Evolutionary conservation across 495 filamentous ascomycete species (phyloP), one percentile per base, ranked within the genome.

Genomic region (Aspergillus carlsbadensis): DNA sequence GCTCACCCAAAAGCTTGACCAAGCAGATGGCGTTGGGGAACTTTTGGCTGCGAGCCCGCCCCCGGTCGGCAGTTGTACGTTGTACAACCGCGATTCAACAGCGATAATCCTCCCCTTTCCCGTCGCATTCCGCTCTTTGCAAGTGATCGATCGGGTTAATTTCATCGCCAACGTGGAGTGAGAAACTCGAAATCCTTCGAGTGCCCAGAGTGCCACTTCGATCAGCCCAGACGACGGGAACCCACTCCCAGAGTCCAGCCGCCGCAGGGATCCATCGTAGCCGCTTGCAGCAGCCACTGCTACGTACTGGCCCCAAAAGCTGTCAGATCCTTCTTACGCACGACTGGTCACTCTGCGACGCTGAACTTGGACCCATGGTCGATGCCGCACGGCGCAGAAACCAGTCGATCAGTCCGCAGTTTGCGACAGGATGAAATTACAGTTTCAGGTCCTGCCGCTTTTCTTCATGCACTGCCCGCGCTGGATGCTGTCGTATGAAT

Each of bases 1-100:
- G 5, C 6, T 31, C 13, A 15, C 37, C 50, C 29, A 45, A 54
- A 54, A 54, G 52, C 52, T 54, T 54, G 52, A 46, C 18, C 52
- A 20, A 24, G 21, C 10, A 17, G 52, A 45, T 54, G 15, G 31
- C 43, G 21, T 17, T 14, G 7, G 20, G n/a, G 13, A 5, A 26
- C 14, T 29, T 45, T 41, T 18, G 11, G 6, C 6, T 2, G 6
- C 6, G n/a, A 18, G 6, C 18, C 18, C n/a, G 6, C 14, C 26
- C 2, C 42, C 26, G 26, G 26, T 3, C 26, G 26, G 26, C 8
- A 29, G 26, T 29, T 29, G 26, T n/a, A 41, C 39, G n/a, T 39
- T 39, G 24, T 24, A 45, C 42, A 15, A 31, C n/a, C 42, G 21
- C 26, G 8, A 29, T 29, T 29, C 3, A 8, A 3, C 8, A 8